These are phyloP conservation scores for Thermoascus crustaceus DNA, from an alignment of 2,329 filamentous ascomycete genomes.

Conservation along the genomic window DNA sequence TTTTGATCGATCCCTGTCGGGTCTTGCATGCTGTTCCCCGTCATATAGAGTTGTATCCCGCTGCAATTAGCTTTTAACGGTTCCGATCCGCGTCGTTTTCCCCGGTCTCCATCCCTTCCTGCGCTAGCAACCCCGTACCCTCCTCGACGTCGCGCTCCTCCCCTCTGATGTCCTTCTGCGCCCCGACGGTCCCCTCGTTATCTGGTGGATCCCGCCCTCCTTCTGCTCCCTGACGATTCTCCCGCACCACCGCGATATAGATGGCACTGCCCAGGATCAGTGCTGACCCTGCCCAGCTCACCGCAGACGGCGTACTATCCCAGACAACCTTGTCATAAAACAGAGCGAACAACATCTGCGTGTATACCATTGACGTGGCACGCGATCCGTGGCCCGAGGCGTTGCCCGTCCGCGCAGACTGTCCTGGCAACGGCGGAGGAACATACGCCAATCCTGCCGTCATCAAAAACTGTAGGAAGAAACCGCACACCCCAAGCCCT, in stretches of 20 bases:
- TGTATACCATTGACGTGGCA: conserved; percentile 61
- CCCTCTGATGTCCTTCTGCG: conserved; percentile 4
- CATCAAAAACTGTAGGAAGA: conserved; percentile 78
- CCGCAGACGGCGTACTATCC: conserved; percentile 48
- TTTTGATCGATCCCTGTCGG: too few relatives aligned
- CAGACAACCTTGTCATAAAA: conserved; percentile 57
- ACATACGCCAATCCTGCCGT: conserved; percentile 69
- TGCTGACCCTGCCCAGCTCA: conserved; percentile 54
- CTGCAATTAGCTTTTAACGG: too few relatives aligned
- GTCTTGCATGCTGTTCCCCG: too few relatives aligned
- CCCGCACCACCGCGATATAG: conserved; percentile 53
- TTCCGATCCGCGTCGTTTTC: too few relatives aligned
- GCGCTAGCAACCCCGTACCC: too few relatives aligned
- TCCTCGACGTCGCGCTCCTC: too few relatives aligned
- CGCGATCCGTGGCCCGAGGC: conserved; percentile 29
- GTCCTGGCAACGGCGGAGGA: conserved; percentile 39
- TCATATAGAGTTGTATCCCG: too few relatives aligned
- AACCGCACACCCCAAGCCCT: conserved; percentile 64
- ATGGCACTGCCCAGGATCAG: conserved; percentile 59
- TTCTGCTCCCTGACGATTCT: conserved; percentile 11
- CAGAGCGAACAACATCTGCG: conserved; percentile 62
- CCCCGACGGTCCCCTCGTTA: conserved; percentile 10
- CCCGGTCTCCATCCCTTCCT: too few relatives aligned
- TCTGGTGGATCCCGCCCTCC: conserved; percentile 10
- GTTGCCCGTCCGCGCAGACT: conserved; percentile 9